These are phyloP conservation scores for Myxozyma monticola DNA, from an alignment of 805 yeast genomes.

Conservation along the genomic window DNA sequence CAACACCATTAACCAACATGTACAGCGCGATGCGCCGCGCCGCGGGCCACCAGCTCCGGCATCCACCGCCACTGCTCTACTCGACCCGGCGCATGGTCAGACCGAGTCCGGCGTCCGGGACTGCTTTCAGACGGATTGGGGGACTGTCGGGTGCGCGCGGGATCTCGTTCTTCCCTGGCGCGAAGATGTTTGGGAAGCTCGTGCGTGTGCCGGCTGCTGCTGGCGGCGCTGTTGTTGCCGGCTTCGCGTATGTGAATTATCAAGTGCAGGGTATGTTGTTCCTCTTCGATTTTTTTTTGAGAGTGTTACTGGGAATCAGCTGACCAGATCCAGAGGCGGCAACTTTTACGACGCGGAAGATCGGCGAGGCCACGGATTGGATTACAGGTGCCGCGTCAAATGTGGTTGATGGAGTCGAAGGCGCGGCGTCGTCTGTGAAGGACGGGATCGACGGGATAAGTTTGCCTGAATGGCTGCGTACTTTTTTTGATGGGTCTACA, in stretches of 20 bases:
- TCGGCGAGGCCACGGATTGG: conserved; percentile 60
- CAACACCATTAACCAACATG: too few species aligned
- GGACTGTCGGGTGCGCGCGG: conserved; percentile 16
- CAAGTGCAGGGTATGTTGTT: conserved; percentile 58
- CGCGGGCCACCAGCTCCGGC: too few species aligned
- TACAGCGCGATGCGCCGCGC: too few species aligned
- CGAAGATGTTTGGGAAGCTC: conserved; percentile 27
- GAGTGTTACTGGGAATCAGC: not conserved
- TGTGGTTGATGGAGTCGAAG: conserved; percentile 55
- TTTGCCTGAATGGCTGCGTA: conserved; percentile 30
- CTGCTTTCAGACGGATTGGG: too few species aligned
- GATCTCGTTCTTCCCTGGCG: conserved; percentile 24
- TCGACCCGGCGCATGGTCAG: too few species aligned
- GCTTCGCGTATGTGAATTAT: conserved; percentile 88
- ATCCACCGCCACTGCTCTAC: too few species aligned
- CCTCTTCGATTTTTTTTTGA: not conserved
- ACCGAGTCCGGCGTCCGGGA: too few species aligned
- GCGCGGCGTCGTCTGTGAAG: conserved; percentile 49
- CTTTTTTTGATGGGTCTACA: conserved; percentile 13
- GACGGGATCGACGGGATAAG: conserved; percentile 47
- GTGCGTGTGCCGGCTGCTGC: conserved; percentile 72
- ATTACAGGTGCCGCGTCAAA: conserved; percentile 42
- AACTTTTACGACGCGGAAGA: conserved; percentile 63
- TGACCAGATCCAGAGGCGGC: conserved; percentile 56
- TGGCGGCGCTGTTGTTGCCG: conserved; percentile 92